These are phyloP conservation scores for Singerocomus rubriflavus DNA, from an alignment of 1,284 basidiomycete genomes.

Conservation along the genomic window DNA sequence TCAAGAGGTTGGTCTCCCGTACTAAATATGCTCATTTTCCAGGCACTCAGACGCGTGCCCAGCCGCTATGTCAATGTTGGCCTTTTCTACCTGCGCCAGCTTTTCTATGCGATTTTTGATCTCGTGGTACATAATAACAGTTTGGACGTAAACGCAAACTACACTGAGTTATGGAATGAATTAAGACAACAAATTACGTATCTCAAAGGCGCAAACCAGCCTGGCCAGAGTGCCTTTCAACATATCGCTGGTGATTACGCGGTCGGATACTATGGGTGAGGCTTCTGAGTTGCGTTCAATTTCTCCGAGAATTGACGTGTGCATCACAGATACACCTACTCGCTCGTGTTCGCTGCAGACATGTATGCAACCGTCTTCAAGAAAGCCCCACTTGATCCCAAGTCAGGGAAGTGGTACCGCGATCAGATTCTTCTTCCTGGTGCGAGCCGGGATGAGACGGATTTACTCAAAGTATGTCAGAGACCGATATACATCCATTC, in stretches of 20 bases:
- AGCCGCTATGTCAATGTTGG: conserved; percentile 79
- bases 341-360: conserved; percentile 31
- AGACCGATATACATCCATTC: conserved; percentile 27
- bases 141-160: conserved; percentile 44
- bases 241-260: conserved; percentile 40
- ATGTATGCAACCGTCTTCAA: conserved; percentile 49
- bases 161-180: conserved; percentile 68
- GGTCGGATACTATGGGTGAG: conserved; percentile 72
- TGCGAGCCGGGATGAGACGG: conserved; percentile 54
- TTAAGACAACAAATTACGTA: conserved; percentile 63
- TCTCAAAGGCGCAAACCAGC: conserved; percentile 54
- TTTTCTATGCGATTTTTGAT: conserved; percentile 78
- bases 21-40: background rate
- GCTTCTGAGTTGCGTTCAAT: background rate
- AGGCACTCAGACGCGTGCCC: background rate
- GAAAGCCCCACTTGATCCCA: conserved; percentile 65
- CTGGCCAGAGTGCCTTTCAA: conserved; percentile 49
- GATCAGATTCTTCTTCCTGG: conserved; percentile 52
- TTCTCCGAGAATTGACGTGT: background rate
- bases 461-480: conserved; percentile 46
- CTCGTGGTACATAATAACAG: conserved; percentile 71
- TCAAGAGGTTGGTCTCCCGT: conserved; percentile 54
- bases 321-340: conserved; percentile 18
- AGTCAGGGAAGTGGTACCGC: conserved; percentile 49
- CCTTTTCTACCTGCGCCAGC: conserved; percentile 69